Percentiles rank a stretch among this genome's conserved stretches.
These are phyloP conservation scores for Alternaria incomplexa DNA, from an alignment of 2,329 filamentous ascomycete species.

Conservation along the genomic window DNA sequence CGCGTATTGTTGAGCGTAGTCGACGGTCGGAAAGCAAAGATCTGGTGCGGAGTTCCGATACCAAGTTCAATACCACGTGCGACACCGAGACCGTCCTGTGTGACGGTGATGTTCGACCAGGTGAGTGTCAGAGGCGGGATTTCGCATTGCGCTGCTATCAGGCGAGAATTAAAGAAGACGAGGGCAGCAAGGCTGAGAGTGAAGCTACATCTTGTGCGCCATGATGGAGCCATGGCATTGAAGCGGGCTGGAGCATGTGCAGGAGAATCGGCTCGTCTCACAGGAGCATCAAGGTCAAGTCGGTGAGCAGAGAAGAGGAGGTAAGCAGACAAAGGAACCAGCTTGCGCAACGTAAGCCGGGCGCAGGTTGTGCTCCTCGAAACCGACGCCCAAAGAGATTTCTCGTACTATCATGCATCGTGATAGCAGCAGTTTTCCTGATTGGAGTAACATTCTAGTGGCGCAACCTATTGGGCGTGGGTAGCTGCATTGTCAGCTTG, in stretches of 20 bases:
- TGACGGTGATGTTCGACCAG: conserved; percentile 15
- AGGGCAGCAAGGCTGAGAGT: background rate
- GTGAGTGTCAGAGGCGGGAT: conserved; percentile 9
- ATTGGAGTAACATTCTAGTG: background rate
- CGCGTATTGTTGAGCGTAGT: conserved; percentile 17
- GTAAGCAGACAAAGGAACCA: background rate
- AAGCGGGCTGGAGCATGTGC: background rate
- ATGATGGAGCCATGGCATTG: background rate
- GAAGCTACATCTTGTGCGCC: background rate
- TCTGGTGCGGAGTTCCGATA: conserved; percentile 13
- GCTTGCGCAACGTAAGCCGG: background rate
- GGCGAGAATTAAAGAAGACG: background rate
- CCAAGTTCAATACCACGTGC: conserved; percentile 16
- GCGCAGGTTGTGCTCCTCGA: background rate
- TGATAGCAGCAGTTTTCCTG: background rate
- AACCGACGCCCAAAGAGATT: background rate
- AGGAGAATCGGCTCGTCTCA: background rate
- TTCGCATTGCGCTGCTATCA: conserved; percentile 5
- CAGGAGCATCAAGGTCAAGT: background rate
- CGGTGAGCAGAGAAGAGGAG: background rate
- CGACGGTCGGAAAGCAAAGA: conserved; percentile 14
- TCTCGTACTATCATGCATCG: background rate
- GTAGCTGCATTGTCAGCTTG: background rate
- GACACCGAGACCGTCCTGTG: conserved; percentile 15
- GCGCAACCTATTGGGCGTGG: background rate